These are phyloP conservation scores for Whalleya microplaca DNA, from an alignment of 2,329 filamentous ascomycete species.

Conservation along the genomic window DNA sequence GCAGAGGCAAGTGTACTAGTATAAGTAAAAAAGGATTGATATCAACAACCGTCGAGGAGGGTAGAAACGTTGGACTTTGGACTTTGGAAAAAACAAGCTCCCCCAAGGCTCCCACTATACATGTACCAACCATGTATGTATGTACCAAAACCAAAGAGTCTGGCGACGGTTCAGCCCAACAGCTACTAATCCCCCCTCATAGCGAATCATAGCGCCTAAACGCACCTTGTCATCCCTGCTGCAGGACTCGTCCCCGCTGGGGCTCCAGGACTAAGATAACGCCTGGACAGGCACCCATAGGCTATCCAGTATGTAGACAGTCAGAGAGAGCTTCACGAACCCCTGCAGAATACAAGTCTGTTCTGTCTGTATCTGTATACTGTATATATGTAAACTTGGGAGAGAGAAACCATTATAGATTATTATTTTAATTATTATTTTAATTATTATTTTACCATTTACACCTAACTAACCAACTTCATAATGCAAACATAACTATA, in stretches of 20 bases:
- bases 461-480: no score
- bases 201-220: slow-evolving; percentile 32
- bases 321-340: no score
- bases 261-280: slow-evolving; percentile 19
- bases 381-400: neutral
- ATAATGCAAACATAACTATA: no score
- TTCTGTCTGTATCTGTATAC: neutral
- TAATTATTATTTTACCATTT: no score
- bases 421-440: no score
- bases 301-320: no score
- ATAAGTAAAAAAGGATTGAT: neutral
- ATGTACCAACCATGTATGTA: neutral
- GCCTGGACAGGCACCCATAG: slow-evolving; percentile 6
- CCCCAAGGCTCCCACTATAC: neutral
- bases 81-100: neutral
- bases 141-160: neutral
- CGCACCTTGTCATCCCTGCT: slow-evolving; percentile 26
- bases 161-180: slow-evolving; percentile 31
- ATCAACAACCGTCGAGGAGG: neutral
- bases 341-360: neutral
- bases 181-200: slow-evolving; percentile 18
- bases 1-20: neutral
- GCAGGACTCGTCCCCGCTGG: slow-evolving; percentile 22
- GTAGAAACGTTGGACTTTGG: neutral
- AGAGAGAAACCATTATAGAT: neutral